Evolutionary conservation across 192 early-diverging fungal species (phyloP).

Genomic region (Funneliformis mosseae): DNA sequence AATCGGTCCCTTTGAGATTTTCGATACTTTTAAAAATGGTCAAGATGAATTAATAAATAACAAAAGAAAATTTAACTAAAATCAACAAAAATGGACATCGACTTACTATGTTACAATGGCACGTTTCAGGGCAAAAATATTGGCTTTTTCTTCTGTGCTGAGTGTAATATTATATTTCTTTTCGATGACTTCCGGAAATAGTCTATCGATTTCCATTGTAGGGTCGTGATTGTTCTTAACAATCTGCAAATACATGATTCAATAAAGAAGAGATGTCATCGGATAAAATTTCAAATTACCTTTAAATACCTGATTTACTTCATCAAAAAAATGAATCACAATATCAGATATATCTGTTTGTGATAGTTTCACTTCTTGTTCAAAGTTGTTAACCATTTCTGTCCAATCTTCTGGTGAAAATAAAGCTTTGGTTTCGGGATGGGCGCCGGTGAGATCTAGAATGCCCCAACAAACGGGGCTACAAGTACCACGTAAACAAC

Average conservation of each 20-base stretch:
- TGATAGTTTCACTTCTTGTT: constrained; percentile 28
- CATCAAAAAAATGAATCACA: constrained; percentile 34
- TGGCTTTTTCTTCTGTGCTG: constrained; percentile 8
- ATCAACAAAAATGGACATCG: not conserved
- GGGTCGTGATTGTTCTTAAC: constrained; percentile 13
- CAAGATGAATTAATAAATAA: too few species aligned
- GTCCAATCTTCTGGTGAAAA: constrained; percentile 32
- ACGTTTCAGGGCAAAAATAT: constrained; percentile 9
- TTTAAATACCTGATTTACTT: constrained; percentile 29
- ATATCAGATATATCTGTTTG: constrained; percentile 31
- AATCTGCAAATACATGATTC: constrained; percentile 27
- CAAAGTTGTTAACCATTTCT: constrained; percentile 36
- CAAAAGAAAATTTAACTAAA: constrained; percentile 9
- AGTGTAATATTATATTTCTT: constrained; percentile 23
- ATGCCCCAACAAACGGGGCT: constrained; percentile 35
- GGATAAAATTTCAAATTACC: constrained; percentile 20
- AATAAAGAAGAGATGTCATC: constrained; percentile 17
- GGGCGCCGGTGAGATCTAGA: constrained; percentile 33
- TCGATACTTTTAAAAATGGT: constrained; percentile 26
- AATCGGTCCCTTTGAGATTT: constrained; percentile 22
- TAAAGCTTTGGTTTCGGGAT: constrained; percentile 30
- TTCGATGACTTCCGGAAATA: constrained; percentile 14
- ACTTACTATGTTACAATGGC: constrained; percentile 24
- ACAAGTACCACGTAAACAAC: not conserved
- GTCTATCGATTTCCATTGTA: constrained; percentile 18